phyloP scores from a whole-genome alignment of 225 moss, liverwort and hornwort genomes.

The Straminergon stramineum region DNA sequence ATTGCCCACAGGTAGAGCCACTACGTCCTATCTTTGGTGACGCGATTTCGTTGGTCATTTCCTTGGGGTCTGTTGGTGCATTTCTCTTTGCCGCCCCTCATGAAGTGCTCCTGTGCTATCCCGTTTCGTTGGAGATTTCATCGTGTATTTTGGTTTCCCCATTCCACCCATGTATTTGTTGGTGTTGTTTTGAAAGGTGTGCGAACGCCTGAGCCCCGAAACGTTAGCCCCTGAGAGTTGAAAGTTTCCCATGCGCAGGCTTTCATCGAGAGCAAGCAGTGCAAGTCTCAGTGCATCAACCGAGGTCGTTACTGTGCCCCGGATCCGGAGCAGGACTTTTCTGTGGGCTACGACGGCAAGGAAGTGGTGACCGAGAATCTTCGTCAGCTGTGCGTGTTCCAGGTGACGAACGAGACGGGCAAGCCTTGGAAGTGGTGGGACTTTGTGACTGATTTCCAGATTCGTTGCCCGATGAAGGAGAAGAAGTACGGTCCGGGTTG shows the following conservation, averaged over 20 bases:
- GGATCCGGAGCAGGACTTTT: slow-evolving; percentile 78
- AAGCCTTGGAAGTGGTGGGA: slow-evolving; percentile 87
- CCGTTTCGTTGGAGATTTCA: not conserved
- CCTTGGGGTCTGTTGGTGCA: not conserved
- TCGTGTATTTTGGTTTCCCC: not conserved
- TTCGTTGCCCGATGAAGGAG: slow-evolving; percentile 75
- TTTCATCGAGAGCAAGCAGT: slow-evolving; percentile 57
- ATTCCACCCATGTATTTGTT: not conserved
- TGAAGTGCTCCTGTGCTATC: not conserved
- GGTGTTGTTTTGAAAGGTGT: not conserved
- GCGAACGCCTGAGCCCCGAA: not conserved
- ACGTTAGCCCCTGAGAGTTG: not conserved
- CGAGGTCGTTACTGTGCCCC: slow-evolving; percentile 80
- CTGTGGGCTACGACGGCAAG: slow-evolving; percentile 66
- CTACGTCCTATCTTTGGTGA: no score
- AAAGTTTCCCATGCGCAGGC: not conserved
- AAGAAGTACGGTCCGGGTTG: slow-evolving; percentile 50
- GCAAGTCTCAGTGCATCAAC: slow-evolving; percentile 77
- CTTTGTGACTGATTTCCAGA: slow-evolving; percentile 82
- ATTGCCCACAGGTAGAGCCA: slow-evolving; percentile 47
- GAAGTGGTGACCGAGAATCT: slow-evolving; percentile 73
- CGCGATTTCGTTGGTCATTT: not conserved
- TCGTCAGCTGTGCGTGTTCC: slow-evolving; percentile 66
- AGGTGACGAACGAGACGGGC: slow-evolving; percentile 22
- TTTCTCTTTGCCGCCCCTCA: not conserved